Percentiles rank a stretch among this genome's conserved stretches.
These are phyloP conservation scores for Sporisorium scitamineum DNA, from an alignment of 1,284 basidiomycete genomes.

Conservation along the genomic window DNA sequence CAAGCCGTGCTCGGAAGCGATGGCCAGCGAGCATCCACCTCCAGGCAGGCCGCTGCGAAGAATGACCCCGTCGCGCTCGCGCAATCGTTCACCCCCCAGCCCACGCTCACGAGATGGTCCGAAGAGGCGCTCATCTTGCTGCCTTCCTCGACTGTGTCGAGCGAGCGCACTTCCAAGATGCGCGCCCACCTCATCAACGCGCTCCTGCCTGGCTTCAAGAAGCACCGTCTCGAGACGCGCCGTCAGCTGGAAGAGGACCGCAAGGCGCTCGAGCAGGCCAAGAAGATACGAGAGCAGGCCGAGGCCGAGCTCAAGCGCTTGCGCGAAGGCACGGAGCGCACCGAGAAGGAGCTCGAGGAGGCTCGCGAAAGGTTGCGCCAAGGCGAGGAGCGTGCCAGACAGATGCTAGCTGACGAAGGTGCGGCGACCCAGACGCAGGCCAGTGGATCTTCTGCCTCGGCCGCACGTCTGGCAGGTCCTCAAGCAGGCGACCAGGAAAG, in stretches of 20 bases:
- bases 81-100: constrained; percentile 75
- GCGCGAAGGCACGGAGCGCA: constrained; percentile 44
- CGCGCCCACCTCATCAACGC: constrained; percentile 80
- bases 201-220: constrained; percentile 77
- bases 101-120: constrained; percentile 87
- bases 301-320: constrained; percentile 47
- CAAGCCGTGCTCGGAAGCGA: constrained; percentile 35
- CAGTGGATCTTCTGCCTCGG: constrained; percentile 27
- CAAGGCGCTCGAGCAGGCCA: constrained; percentile 65
- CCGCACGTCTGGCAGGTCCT: constrained; percentile 43
- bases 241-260: constrained; percentile 70
- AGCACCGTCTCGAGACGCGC: constrained; percentile 29
- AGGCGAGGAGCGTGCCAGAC: constrained; percentile 63
- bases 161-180: constrained; percentile 78
- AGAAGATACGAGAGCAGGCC: constrained; percentile 68
- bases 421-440: constrained; percentile 68
- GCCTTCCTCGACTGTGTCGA: constrained; percentile 75
- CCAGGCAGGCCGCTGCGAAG: constrained; percentile 28
- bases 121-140: constrained; percentile 88
- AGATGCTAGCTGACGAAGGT: constrained; percentile 42
- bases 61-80: constrained; percentile 62
- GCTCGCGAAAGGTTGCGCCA: constrained; percentile 63
- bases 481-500: not conserved
- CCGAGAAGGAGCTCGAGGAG: constrained; percentile 58
- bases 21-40: constrained; percentile 24